Conservation (phyloP, 192 early-diverging fungal species). For the Backusella psychrophila region DNA sequence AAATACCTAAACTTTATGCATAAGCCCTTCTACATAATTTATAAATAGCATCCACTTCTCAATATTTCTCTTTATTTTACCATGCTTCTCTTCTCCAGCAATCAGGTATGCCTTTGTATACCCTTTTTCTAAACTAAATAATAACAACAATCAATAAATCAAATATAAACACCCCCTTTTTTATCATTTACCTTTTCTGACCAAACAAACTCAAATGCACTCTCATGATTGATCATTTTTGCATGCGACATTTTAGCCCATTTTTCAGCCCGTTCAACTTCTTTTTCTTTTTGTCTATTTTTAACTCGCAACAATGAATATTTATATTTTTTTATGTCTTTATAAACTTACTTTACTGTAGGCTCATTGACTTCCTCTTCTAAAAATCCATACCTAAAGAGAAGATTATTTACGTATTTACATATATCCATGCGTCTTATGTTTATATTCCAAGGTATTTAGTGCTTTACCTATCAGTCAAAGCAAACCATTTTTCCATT, state of each 20-base stretch:
- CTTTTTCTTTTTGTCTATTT: constrained; percentile 16
- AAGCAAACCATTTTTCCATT: constrained; percentile 40
- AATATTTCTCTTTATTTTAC: constrained; percentile 25
- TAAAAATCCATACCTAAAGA: constrained; percentile 34
- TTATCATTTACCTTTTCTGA: constrained; percentile 26
- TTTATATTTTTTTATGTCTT: background rate
- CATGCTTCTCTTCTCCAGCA: constrained; percentile 56
- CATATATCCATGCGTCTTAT: background rate
- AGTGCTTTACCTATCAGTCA: constrained; percentile 29
- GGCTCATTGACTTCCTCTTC: constrained; percentile 1
- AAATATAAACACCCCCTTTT: background rate
- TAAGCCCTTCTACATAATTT: constrained; percentile 1
- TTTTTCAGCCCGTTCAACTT: constrained; percentile 34
- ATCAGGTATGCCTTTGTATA: constrained; percentile 59
- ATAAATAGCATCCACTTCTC: background rate
- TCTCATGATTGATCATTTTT: constrained; percentile 5
- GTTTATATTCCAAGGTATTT: background rate
- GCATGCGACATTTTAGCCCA: constrained; percentile 35
- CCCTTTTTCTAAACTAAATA: constrained; percentile 43
- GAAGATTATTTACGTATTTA: background rate
- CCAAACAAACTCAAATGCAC: constrained; percentile 22
- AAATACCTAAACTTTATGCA: constrained; percentile 27
- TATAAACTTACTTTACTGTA: background rate
- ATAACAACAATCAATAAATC: background rate
- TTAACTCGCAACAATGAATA: background rate